phyloP scores from a whole-genome alignment of 225 moss, liverwort and hornwort genomes.

The Takakia lepidozioides region DNA sequence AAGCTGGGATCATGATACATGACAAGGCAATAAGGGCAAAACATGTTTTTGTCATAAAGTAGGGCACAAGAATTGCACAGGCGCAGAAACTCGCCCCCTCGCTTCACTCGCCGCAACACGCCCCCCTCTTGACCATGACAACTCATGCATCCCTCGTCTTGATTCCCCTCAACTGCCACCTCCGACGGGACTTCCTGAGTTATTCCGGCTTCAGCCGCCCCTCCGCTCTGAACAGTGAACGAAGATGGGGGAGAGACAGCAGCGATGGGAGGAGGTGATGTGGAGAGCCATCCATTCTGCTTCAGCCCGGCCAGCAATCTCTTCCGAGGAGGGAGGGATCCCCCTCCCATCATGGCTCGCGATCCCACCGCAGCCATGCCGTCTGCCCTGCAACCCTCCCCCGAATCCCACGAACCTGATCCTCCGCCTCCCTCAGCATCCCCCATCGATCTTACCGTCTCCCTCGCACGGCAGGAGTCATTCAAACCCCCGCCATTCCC shows the following conservation, averaged over 20 bases:
- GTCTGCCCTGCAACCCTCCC: no score
- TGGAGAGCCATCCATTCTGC: constrained; percentile 64
- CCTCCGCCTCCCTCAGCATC: no score
- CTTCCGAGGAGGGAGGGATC: constrained; percentile 86
- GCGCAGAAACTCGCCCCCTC: constrained; percentile 54
- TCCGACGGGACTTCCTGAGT: background rate
- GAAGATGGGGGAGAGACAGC: constrained; percentile 6
- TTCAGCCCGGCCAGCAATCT: constrained; percentile 91
- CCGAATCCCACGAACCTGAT: no score
- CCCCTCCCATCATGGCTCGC: constrained; percentile 76
- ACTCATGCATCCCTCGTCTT: constrained; percentile 61
- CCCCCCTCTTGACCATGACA: constrained; percentile 37
- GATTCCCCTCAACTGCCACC: no score
- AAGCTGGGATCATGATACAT: constrained; percentile 61
- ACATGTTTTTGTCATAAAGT: constrained; percentile 56
- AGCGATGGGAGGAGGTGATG: constrained; percentile 38
- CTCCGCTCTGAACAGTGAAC: no score
- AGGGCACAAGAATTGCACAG: constrained; percentile 70
- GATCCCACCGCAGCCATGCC: constrained; percentile 44
- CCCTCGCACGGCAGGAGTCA: no score
- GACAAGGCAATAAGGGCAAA: constrained; percentile 69
- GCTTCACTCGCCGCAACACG: constrained; percentile 58
- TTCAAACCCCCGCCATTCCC: no score
- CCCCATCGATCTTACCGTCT: no score
- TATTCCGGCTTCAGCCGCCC: no score